These are phyloP conservation scores for Salix viminalis DNA, from an alignment of 345 rosid species.

Conservation along the genomic window DNA sequence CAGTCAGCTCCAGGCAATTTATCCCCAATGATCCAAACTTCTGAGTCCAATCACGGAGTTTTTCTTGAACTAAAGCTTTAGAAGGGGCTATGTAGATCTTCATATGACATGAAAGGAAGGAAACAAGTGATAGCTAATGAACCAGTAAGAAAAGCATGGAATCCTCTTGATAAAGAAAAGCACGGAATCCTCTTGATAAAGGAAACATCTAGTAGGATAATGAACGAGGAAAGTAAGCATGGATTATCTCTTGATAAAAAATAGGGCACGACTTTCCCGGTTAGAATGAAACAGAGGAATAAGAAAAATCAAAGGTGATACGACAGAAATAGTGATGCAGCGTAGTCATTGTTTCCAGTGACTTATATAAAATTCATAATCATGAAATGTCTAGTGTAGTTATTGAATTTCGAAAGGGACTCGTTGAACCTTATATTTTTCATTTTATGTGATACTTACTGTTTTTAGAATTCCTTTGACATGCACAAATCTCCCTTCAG, in stretches of 20 bases:
- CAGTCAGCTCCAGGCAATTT: constrained; percentile 84
- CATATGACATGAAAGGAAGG: constrained; percentile 24
- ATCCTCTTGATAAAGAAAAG: too few species aligned
- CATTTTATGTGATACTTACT: constrained; percentile 36
- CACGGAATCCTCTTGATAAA: too few species aligned
- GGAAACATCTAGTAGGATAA: not conserved
- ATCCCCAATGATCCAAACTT: constrained; percentile 79
- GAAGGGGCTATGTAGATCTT: constrained; percentile 93
- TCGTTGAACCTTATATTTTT: not conserved
- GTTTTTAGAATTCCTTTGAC: constrained; percentile 84
- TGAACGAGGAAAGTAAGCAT: not conserved
- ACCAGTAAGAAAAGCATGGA: not conserved
- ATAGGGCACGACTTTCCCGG: too few species aligned
- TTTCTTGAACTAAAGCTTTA: constrained; percentile 94
- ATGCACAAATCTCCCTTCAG: constrained; percentile 56
- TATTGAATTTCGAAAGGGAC: not conserved
- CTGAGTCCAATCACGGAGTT: constrained; percentile 85
- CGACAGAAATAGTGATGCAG: too few species aligned
- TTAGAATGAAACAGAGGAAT: too few species aligned
- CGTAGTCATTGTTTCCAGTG: too few species aligned
- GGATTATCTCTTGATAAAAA: too few species aligned
- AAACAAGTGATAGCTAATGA: constrained; percentile 6
- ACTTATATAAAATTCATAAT: not conserved
- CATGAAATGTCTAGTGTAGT: not conserved
- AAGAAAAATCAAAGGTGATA: too few species aligned